Conservation (phyloP, 2,329 filamentous ascomycete genomes). For the Colletotrichum magnum region DNA sequence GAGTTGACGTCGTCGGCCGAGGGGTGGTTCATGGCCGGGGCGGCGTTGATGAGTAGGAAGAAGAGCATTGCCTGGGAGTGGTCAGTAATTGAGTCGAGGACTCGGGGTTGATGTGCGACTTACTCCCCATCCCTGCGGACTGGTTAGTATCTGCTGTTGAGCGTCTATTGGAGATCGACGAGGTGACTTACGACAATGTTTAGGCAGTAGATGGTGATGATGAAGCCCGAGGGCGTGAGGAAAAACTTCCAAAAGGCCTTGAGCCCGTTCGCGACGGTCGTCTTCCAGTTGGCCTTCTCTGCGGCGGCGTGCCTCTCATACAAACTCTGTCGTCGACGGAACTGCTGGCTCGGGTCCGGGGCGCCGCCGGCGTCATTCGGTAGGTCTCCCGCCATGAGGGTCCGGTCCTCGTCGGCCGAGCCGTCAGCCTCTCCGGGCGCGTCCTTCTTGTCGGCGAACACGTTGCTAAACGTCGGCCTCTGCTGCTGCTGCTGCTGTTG, state of each 20-base stretch:
- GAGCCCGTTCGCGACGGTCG: conserved; percentile 45
- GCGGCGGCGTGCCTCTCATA: conserved; percentile 43
- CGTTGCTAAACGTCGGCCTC: conserved; percentile 20
- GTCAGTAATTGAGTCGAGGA: conserved; percentile 15
- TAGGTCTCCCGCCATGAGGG: conserved; percentile 7
- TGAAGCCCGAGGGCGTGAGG: conserved; percentile 45
- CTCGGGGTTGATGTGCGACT: conserved; percentile 24
- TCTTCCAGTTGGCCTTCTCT: conserved; percentile 44
- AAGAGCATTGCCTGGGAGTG: conserved; percentile 46
- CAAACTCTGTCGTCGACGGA: conserved; percentile 42
- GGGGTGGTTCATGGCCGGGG: conserved; percentile 42
- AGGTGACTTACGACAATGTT: conserved; percentile 47
- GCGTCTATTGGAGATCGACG: background rate
- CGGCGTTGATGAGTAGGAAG: conserved; percentile 47
- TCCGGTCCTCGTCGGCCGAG: background rate
- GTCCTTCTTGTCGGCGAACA: conserved; percentile 7
- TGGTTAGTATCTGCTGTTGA: conserved; percentile 1
- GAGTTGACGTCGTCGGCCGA: conserved; percentile 41
- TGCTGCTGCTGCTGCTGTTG: background rate
- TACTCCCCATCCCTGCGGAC: conserved; percentile 45
- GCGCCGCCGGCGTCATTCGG: background rate
- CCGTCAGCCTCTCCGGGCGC: background rate
- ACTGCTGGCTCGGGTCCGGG: conserved; percentile 7
- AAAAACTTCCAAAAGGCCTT: conserved; percentile 49
- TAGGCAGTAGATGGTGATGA: conserved; percentile 48